Evolutionary conservation across 169 alveolate species (phyloP), one percentile per base, ranked within the genome.

Genomic region (Eimeria mitis): DNA sequence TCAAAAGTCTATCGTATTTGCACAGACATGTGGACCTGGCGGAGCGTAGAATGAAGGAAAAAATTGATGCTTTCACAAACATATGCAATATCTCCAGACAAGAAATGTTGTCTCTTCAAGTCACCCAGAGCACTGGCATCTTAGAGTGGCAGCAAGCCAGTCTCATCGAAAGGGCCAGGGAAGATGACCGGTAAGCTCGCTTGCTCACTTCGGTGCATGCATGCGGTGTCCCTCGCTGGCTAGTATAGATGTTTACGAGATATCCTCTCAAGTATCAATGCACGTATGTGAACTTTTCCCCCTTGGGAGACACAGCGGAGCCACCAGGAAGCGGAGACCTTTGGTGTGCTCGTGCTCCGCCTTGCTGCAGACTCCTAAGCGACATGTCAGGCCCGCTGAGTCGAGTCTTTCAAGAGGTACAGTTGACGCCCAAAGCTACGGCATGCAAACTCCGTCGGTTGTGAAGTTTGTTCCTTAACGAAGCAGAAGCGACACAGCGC

Each of bases 21-120:
- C 94, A 87, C 81, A 16, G 94, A 16, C 94, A 87, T 40, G 94
- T 87, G 54, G 94, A 87, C 54, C 94, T 87, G 25, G 94, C 94
- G 13, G 94, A 87, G 16, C 94, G 94, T 42, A 31, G 94, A 23
- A 87, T 37, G 81, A 34, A 61, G 52, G 83, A 87, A 40, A 87
- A 65, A 49, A 61, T 40, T 31, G 83, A 63, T 31, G 94, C 94
- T 1, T 87, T 87, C 81, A 5, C 42, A 9, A n/a, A 54, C 68
- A 65, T 87, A 6, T 63, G 79, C 81, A 28, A 59, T 13, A 47
- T 87, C 14, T 87, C 78, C 65, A 37, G 94, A 37, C 83, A 87
- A 25, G 94, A 87, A 21, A 63, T 87, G 83, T 21, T 87, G 40
- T 65, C 71, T 23, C 79, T 87, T 19, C 94, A 87, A 87, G 84